Conservation (phyloP, 176 grass and related monocot species). For the Juncus inflexus region DNA sequence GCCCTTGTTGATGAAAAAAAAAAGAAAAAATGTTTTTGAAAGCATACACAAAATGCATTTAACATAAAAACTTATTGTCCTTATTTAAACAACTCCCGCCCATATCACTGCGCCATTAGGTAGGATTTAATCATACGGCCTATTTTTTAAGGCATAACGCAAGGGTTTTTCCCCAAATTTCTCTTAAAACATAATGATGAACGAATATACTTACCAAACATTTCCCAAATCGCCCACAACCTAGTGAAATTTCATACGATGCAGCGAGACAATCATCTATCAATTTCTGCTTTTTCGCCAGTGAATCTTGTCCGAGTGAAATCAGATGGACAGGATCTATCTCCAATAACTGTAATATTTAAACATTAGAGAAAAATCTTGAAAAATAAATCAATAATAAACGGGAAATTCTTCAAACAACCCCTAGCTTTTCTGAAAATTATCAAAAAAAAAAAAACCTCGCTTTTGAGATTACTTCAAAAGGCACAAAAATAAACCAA, state of each 20-base stretch:
- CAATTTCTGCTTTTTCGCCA: constrained; percentile 57
- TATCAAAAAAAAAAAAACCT: background rate
- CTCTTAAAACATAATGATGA: constrained; percentile 14
- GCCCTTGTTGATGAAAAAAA: too few relatives aligned
- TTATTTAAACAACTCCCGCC: too few relatives aligned
- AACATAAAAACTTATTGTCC: too few relatives aligned
- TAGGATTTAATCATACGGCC: too few relatives aligned
- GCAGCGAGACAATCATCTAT: constrained; percentile 63
- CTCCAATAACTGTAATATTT: constrained; percentile 61
- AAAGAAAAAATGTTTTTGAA: too few relatives aligned
- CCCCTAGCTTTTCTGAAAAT: background rate
- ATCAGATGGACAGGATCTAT: constrained; percentile 68
- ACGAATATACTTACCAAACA: constrained; percentile 58
- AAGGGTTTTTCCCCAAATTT: background rate
- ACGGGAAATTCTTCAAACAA: too few relatives aligned
- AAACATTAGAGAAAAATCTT: background rate
- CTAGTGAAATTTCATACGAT: constrained; percentile 68
- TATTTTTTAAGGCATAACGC: too few relatives aligned
- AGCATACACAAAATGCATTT: too few relatives aligned
- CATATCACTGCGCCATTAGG: too few relatives aligned
- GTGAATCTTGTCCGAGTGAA: constrained; percentile 50
- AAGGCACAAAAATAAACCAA: too few relatives aligned
- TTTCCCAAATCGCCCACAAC: constrained; percentile 56
- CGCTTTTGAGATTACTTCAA: too few relatives aligned
- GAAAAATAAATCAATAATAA: background rate